Percentiles rank a stretch among this genome's conserved stretches.
Evolutionary conservation across 176 grass and related monocot species (phyloP).

Genomic region (Aegilops speltoides): DNA sequence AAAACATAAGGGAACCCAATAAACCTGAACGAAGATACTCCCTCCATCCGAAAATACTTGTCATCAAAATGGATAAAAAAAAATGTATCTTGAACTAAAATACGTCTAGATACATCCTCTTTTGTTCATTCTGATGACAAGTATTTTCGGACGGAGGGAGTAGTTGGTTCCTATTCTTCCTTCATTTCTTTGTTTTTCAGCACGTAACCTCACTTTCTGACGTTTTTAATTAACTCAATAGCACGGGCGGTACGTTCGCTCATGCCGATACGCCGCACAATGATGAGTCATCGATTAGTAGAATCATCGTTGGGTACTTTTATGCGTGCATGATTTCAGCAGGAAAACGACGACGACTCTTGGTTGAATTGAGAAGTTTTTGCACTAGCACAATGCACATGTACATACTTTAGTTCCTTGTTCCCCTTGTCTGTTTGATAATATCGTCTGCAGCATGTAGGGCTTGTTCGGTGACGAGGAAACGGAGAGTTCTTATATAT

Average conservation of each 20-base stretch:
- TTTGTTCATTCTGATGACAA: no score
- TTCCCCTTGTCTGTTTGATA: not conserved
- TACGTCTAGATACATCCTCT: no score
- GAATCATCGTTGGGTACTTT: constrained; percentile 8
- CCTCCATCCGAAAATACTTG: no score
- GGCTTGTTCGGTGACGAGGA: constrained; percentile 39
- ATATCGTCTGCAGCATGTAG: not conserved
- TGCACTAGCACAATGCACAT: not conserved
- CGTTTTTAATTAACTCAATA: not conserved
- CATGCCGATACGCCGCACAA: not conserved
- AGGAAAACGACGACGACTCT: not conserved
- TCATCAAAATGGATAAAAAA: no score
- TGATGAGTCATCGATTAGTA: not conserved
- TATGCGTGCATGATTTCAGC: constrained; percentile 1
- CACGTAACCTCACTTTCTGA: not conserved
- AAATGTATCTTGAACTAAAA: no score
- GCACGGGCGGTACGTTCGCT: not conserved
- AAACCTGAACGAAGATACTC: no score
- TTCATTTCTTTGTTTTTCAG: no score
- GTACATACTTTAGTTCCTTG: not conserved
- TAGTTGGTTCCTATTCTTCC: no score
- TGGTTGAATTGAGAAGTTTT: not conserved
- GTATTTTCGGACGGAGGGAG: no score
- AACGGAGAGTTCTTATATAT: constrained; percentile 22
- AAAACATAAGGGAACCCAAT: no score